phyloP scores from a whole-genome alignment of 768 basidiomycete species.

The Boletus rubroflammeus region DNA sequence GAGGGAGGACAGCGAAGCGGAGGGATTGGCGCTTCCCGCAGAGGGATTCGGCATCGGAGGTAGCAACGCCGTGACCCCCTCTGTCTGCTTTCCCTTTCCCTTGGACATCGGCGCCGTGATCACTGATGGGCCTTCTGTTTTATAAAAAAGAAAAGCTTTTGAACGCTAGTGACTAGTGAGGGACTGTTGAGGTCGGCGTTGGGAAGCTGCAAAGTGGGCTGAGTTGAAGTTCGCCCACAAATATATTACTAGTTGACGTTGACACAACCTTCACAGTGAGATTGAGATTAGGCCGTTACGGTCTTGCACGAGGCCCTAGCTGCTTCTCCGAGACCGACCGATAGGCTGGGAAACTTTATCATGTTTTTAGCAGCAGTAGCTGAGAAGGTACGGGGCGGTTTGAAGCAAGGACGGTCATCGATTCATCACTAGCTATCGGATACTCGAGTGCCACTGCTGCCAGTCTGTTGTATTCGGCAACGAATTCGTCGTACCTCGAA shows the following conservation, averaged over 20 bases:
- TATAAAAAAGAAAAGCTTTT: neutral
- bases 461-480: neutral
- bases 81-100: conserved; percentile 30
- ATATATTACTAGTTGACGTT: conserved; percentile 1
- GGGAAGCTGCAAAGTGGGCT: neutral
- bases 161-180: conserved; percentile 9
- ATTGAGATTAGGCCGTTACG: neutral
- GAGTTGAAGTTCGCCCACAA: neutral
- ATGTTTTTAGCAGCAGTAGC: neutral
- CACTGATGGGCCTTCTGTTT: neutral
- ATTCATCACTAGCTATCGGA: neutral
- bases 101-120: conserved; percentile 31
- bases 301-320: neutral
- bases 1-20: conserved; percentile 65
- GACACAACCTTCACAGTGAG: conserved; percentile 7
- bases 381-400: neutral
- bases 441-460: neutral
- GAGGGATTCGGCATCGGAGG: conserved; percentile 49
- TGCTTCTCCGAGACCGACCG: conserved; percentile 5
- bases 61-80: conserved; percentile 16
- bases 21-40: conserved; percentile 67
- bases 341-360: conserved; percentile 5
- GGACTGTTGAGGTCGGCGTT: conserved; percentile 2
- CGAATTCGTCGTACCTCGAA: neutral
- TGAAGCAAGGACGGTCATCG: neutral